Base-by-base conservation (phyloP, 805 yeast genomes). In the Phaffomyces antillensis region DNA sequence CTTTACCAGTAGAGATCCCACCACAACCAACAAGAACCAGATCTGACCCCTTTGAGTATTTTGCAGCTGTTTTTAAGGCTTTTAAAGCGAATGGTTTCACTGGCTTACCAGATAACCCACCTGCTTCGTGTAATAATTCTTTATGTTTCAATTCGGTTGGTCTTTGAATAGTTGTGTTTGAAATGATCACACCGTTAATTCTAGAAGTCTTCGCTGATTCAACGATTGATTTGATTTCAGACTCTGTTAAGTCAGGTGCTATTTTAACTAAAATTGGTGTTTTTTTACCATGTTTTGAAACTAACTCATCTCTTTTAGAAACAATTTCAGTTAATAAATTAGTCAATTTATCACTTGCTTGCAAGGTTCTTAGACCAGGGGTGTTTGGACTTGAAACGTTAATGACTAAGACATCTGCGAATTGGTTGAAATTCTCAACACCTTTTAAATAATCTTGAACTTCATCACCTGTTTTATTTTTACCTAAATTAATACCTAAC, bases 321-420 rank as follows among this genome's bases (percentile, higher is more conserved):
- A 89, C 80, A 31, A 91, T 89, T 12, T 79, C 67, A 10, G 75
- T 66, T 54, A 91, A 72, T 55, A 91, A 68, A 32, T 72, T 72
- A 8, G 87, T 77, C 48, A 91, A 73, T 61, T 84, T 86, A 45
- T 71, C 72, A 54, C 86, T 95, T 45, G 69, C 77, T 68, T 91
- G 98, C 53, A 91, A 73, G 54, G 81, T 86, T 58, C 98, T 77
- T 53, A 91, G 73, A 2, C 97, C 97, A 5, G 98, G 98, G 1
- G 98, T 91, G 61, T 91, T 91, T 43, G 98, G 98, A 40, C 95
- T 85, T 1, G 96, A 88, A 13, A 91, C 96, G 58, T 91, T 91
- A 52, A 91, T 77, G 17, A 91, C 91, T 49, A 91, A 70, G 8
- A 86, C 89, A 65, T 91, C 98, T 5, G 98, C 96, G 54, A 72